Base-by-base conservation (phyloP, 768 basidiomycete species). In the Rhodotorula toruloides region DNA sequence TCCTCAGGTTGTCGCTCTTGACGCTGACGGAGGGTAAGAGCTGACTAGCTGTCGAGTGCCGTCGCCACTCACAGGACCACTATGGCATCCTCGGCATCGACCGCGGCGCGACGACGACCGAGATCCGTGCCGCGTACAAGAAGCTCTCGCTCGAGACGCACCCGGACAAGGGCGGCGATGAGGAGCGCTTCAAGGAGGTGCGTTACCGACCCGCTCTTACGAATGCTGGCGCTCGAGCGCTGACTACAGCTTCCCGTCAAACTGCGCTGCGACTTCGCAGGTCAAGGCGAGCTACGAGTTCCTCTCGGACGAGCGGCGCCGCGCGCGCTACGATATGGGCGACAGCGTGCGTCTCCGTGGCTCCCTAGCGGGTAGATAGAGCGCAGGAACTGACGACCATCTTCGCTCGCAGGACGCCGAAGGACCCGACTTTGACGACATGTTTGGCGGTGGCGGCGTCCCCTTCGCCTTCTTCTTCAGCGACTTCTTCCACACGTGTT, bases 201-300 rank as follows among this genome's bases (percentile, higher is more conserved):
- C 17, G 9, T 19, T 22, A 19, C 31, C 31, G 29, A 2, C 32
- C 25, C 43, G 7, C 43, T 9, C 43, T 43, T 22, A 7, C n/a
- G 25, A 32, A 40, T 42, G 25, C 11, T 50, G n/a, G n/a, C n/a
- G n/a, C n/a, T n/a, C n/a, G n/a, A n/a, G n/a, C n/a, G n/a, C n/a
- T n/a, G n/a, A n/a, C n/a, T n/a, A n/a, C n/a, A n/a, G n/a, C n/a
- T n/a, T n/a, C n/a, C n/a, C n/a, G n/a, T n/a, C n/a, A n/a, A n/a
- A n/a, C n/a, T n/a, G n/a, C n/a, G n/a, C 7, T 6, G 25, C 12
- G 16, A 14, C 8, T 3, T 42, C 37, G 22, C 82, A 91, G 25
- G 86, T 90, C 32, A 84, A 81, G 0, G 90, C 91, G 77, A 90
- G 90, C 6, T 82, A 92, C 67, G 83, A 84, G 13, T 86, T 92